phyloP scores from a whole-genome alignment of 2,329 filamentous ascomycete genomes.

The Xylariales sp. region DNA sequence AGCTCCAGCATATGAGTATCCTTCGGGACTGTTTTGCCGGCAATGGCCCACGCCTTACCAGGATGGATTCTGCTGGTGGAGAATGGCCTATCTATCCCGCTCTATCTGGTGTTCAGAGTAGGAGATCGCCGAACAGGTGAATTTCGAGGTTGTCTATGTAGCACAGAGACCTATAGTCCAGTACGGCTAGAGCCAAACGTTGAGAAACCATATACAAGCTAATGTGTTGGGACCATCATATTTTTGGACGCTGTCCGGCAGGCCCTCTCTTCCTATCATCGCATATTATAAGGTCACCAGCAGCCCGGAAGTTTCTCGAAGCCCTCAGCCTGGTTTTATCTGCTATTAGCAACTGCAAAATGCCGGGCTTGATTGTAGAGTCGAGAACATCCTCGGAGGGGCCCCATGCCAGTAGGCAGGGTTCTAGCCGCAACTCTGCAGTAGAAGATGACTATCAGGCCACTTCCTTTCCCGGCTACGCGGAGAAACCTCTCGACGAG shows the following conservation, averaged over 20 bases:
- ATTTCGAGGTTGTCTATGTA: background rate
- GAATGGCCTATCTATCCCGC: background rate
- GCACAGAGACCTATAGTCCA: background rate
- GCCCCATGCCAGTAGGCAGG: background rate
- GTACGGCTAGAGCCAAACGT: background rate
- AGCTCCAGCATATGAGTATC: background rate
- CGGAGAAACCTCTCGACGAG: slow-evolving; percentile 13
- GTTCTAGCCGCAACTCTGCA: slow-evolving; percentile 6
- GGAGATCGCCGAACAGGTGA: background rate
- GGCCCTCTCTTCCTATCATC: background rate
- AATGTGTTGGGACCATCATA: background rate
- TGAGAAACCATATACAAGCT: background rate
- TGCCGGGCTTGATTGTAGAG: background rate
- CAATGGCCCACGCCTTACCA: background rate
- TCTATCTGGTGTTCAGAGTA: background rate
- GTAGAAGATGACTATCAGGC: slow-evolving; percentile 10
- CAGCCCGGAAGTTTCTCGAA: background rate
- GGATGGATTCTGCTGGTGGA: background rate
- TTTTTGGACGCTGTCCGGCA: background rate
- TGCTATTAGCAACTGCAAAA: background rate
- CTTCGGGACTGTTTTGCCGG: background rate
- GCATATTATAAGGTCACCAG: background rate
- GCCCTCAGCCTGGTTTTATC: background rate
- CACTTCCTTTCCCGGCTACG: slow-evolving; percentile 10
- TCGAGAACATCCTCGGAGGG: slow-evolving; percentile 1